Evolutionary conservation across 345 rosid genomes (phyloP).

Genomic region (Lenwebbia sp.): DNA sequence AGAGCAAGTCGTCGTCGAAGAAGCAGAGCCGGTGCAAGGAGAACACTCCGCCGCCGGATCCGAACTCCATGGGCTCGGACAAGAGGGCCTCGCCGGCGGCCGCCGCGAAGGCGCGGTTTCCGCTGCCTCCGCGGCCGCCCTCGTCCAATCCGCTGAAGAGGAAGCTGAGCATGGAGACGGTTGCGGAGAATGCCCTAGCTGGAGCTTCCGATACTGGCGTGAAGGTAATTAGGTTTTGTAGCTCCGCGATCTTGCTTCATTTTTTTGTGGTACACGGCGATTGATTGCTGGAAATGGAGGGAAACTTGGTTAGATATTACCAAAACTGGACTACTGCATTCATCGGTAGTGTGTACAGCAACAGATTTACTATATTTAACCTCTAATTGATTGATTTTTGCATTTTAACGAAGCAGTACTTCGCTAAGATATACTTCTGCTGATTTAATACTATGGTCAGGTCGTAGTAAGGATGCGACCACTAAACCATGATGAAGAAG

Average conservation of each 20-base stretch:
- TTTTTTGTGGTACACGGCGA: background rate
- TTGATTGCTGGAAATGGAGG: background rate
- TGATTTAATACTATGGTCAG: conserved; percentile 15
- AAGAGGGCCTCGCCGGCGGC: conserved; percentile 19
- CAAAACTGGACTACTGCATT: background rate
- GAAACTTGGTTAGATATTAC: background rate
- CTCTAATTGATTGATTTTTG: background rate
- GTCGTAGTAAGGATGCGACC: conserved; percentile 93
- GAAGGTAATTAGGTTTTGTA: conserved; percentile 22
- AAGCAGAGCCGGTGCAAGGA: conserved; percentile 52
- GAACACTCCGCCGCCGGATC: conserved; percentile 85
- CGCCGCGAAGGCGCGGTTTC: conserved; percentile 40
- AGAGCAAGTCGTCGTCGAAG: conserved; percentile 16
- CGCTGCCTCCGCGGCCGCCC: conserved; percentile 88
- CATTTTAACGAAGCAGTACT: background rate
- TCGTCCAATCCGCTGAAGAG: conserved; percentile 86
- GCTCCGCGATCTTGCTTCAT: background rate
- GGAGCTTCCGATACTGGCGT: conserved; percentile 56
- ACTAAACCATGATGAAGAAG: conserved; percentile 53
- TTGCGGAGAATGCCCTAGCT: conserved; percentile 19
- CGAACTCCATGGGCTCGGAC: conserved; percentile 16
- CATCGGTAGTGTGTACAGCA: background rate
- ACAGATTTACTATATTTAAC: background rate
- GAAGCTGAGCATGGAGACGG: conserved; percentile 46
- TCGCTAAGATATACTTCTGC: background rate